Evolutionary conservation across 2,329 filamentous ascomycete genomes (phyloP).

Genomic region (Ilyonectria mors-panacis): DNA sequence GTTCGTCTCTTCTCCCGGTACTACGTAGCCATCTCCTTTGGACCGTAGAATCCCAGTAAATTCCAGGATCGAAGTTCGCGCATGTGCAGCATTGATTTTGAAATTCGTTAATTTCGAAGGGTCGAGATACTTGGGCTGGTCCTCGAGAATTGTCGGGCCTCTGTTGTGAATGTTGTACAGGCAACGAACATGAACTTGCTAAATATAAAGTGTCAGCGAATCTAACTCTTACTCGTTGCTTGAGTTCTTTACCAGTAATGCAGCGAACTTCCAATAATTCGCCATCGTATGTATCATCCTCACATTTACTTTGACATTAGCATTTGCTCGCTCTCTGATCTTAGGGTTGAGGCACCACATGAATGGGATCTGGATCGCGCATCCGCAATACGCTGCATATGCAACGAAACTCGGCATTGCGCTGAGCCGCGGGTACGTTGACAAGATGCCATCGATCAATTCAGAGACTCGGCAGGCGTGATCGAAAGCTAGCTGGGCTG

Average conservation of each 20-base stretch:
- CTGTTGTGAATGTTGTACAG: conserved; percentile 17
- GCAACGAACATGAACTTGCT: conserved; percentile 29
- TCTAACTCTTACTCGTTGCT: too few species aligned
- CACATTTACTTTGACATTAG: conserved; percentile 37
- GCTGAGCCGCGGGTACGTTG: neutral
- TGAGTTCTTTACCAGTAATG: conserved; percentile 12
- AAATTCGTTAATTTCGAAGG: conserved; percentile 6
- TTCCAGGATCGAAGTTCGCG: conserved; percentile 27
- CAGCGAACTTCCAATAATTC: conserved; percentile 23
- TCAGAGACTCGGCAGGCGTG: conserved; percentile 36
- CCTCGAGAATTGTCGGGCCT: neutral
- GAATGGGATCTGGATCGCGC: conserved; percentile 43
- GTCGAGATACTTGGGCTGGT: conserved; percentile 17
- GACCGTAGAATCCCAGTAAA: conserved; percentile 27
- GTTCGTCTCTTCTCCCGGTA: conserved; percentile 23
- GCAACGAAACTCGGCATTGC: conserved; percentile 40
- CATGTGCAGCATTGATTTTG: neutral
- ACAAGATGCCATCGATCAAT: conserved; percentile 22
- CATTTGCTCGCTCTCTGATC: conserved; percentile 30
- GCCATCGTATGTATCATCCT: conserved; percentile 30
- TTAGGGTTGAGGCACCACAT: conserved; percentile 37
- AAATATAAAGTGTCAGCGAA: neutral
- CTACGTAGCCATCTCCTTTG: conserved; percentile 5
- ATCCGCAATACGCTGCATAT: conserved; percentile 40
- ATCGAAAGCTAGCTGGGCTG: conserved; percentile 41